These are phyloP conservation scores for Cantharellus cinnabarinus DNA, from an alignment of 768 basidiomycete genomes.

Conservation along the genomic window DNA sequence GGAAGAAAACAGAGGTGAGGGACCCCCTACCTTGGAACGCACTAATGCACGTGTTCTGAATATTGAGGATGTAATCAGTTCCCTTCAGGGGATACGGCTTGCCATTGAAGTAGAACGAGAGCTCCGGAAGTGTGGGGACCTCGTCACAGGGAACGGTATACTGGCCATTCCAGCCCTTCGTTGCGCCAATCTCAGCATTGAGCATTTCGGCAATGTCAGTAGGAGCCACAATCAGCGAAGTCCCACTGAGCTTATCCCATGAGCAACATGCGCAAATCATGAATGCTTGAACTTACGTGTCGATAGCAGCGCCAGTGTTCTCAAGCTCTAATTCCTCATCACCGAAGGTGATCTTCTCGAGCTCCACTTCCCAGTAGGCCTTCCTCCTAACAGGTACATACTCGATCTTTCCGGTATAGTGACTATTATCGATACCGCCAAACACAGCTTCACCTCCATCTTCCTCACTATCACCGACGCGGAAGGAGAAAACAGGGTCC, in stretches of 20 bases:
- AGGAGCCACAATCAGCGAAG: constrained; percentile 83
- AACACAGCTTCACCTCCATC: constrained; percentile 86
- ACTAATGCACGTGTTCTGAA: constrained; percentile 85
- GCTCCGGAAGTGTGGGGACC: constrained; percentile 63
- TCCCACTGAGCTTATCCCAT: constrained; percentile 28
- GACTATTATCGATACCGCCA: constrained; percentile 62
- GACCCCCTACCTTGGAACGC: constrained; percentile 86
- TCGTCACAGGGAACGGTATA: constrained; percentile 78
- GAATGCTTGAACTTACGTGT: constrained; percentile 32
- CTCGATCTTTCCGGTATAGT: constrained; percentile 58
- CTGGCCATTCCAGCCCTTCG: constrained; percentile 89
- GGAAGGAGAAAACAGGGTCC: constrained; percentile 83
- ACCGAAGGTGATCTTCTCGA: constrained; percentile 70
- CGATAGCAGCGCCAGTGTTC: constrained; percentile 83
- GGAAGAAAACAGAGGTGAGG: constrained; percentile 63
- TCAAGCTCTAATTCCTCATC: constrained; percentile 76
- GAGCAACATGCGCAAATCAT: not conserved
- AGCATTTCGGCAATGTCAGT: constrained; percentile 95
- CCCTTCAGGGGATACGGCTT: constrained; percentile 61
- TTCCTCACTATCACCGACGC: constrained; percentile 62
- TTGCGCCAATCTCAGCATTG: constrained; percentile 86
- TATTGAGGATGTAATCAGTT: constrained; percentile 73
- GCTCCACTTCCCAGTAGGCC: constrained; percentile 97
- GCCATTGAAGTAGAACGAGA: constrained; percentile 68
- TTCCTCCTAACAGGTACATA: constrained; percentile 87